Percentiles rank a stretch among this genome's conserved stretches.
These are phyloP conservation scores for Aspergillus pseudoglaucus DNA, from an alignment of 2,329 filamentous ascomycete species.

Conservation along the genomic window DNA sequence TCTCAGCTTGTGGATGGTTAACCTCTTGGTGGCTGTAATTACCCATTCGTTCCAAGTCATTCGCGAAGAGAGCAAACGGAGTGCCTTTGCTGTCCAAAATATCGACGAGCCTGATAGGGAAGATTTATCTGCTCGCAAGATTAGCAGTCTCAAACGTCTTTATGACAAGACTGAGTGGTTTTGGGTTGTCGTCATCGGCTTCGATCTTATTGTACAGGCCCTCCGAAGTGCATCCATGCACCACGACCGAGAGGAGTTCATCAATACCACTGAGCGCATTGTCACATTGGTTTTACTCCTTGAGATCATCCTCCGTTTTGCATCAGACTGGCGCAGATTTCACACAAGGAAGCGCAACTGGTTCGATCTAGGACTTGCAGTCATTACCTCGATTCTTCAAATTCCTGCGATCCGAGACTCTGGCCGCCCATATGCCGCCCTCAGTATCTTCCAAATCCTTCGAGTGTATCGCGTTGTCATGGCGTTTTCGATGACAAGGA, in stretches of 20 bases:
- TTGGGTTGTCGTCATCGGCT: conserved; percentile 76
- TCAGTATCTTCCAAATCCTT: conserved; percentile 88
- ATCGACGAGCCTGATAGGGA: conserved; percentile 44
- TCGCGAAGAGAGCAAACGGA: conserved; percentile 87
- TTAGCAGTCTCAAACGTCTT: conserved; percentile 55
- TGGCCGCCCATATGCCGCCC: conserved; percentile 70
- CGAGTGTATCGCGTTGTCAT: conserved; percentile 88
- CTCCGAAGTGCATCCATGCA: conserved; percentile 73
- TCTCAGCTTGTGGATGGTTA: conserved; percentile 93
- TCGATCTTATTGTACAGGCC: conserved; percentile 72
- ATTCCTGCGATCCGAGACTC: conserved; percentile 71
- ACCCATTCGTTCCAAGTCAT: conserved; percentile 98
- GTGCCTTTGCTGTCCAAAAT: conserved; percentile 79
- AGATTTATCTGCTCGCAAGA: conserved; percentile 22
- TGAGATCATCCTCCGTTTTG: conserved; percentile 76
- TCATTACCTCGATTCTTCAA: conserved; percentile 78
- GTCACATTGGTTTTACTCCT: conserved; percentile 72
- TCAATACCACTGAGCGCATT: conserved; percentile 64
- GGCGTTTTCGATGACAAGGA: conserved; percentile 77
- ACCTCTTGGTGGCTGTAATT: conserved; percentile 90
- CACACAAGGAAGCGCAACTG: conserved; percentile 67
- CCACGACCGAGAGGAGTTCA: conserved; percentile 52
- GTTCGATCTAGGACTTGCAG: conserved; percentile 70
- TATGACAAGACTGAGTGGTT: conserved; percentile 69
- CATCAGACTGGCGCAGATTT: conserved; percentile 74